These are phyloP conservation scores for Stephanocyclus meneghinianus DNA, from an alignment of 352 stramenopile species.

Conservation along the genomic window DNA sequence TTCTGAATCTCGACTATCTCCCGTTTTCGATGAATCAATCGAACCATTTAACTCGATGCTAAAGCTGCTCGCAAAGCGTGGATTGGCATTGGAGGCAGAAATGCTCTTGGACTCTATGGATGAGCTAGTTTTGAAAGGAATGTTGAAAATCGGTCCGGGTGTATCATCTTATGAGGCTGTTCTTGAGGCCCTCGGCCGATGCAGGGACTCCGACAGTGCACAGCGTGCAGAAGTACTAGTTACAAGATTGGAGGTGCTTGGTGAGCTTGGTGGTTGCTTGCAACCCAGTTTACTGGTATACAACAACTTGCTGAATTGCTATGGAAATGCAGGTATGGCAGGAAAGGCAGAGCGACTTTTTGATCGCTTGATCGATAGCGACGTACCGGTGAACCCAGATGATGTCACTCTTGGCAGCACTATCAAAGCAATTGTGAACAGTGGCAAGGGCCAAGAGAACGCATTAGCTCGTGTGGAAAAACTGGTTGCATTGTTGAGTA, in stretches of 20 bases:
- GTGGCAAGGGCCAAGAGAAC: constrained; percentile 28
- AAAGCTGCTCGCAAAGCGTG: constrained; percentile 41
- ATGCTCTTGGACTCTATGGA: constrained; percentile 38
- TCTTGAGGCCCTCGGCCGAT: constrained; percentile 44
- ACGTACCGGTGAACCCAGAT: constrained; percentile 7
- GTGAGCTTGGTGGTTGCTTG: constrained; percentile 35
- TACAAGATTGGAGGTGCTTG: constrained; percentile 43
- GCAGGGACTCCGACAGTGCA: constrained; percentile 28
- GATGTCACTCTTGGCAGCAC: constrained; percentile 20
- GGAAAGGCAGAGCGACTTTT: constrained; percentile 31
- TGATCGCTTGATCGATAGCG: constrained; percentile 12
- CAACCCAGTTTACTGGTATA: constrained; percentile 41
- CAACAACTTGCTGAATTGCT: constrained; percentile 43
- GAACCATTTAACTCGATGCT: constrained; percentile 52
- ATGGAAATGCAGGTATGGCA: constrained; percentile 43
- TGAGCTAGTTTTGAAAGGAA: constrained; percentile 36
- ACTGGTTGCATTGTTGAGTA: constrained; percentile 2
- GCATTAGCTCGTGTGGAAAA: not conserved
- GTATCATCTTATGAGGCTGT: constrained; percentile 47
- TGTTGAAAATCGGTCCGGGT: constrained; percentile 16
- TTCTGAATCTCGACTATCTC: not conserved
- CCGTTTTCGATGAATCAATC: constrained; percentile 27
- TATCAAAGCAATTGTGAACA: constrained; percentile 38
- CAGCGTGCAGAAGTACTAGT: constrained; percentile 38
- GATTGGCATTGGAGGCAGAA: constrained; percentile 44